Base-by-base conservation (phyloP, 2,329 filamentous ascomycete species). In the Neopestalotiopsis clavispora region DNA sequence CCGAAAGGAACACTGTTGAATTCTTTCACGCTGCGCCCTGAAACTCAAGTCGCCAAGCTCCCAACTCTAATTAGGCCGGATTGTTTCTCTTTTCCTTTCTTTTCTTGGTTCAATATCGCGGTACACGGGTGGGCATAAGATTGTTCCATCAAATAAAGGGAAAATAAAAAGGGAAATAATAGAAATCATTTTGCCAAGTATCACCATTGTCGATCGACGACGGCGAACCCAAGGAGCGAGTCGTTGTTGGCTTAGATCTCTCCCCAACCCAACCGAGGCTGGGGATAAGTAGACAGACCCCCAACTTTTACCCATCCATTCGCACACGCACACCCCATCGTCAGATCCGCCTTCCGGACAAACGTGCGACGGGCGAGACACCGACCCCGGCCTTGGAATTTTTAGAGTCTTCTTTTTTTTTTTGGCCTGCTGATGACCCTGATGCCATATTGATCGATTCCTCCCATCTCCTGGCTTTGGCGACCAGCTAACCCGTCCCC, bases 401-500 rank as follows among this genome's bases (percentile, higher is more conserved):
- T 57, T 40, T n/a, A 42, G 63, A n/a, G 20, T 14, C 45, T 20
- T 52, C 10, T 38, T 38, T 38, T 38, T 38, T 38, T 38, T 10
- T 56, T 32, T 30, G 45, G 23, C n/a, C 65, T 57, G 64, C 45
- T 66, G 49, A 56, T 34, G n/a, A 23, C 30, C 23, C 64, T 59
- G 65, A 67, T 67, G 65, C 65, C 20, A 67, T 67, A 59, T 60
- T 67, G 52, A 59, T 52, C 34, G 45, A 10, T n/a, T 52, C n/a
- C 45, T 28, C 30, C 65, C 17, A 17, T 42, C n/a, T 52, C n/a
- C 57, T 17, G 57, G 40, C 28, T 63, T 68, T 69, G 69, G 72
- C 72, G 68, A 73, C 34, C 69, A 69, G 69, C 71, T 70, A 69
- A 71, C 23, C 67, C 69, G 68, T 71, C 66, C 74, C 42, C 42